Percentiles rank a stretch among this genome's conserved stretches.
phyloP scores from a whole-genome alignment of 495 filamentous ascomycete species.

The Penicillium bovifimosum region DNA sequence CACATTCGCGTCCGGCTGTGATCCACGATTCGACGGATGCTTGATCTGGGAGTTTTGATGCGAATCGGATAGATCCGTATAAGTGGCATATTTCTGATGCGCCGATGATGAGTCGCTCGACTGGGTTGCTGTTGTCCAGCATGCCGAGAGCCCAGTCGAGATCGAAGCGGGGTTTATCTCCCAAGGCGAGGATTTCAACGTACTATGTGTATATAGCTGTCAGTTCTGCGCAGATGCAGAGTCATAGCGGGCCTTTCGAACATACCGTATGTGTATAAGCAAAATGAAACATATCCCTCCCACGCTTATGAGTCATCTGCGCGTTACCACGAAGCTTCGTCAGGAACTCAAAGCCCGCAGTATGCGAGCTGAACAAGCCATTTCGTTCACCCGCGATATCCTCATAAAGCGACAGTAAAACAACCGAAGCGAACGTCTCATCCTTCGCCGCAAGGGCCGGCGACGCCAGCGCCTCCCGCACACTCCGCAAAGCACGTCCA shows the following conservation, averaged over 20 bases:
- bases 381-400: conserved; percentile 38
- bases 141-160: conserved; percentile 27
- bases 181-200: conserved; percentile 35
- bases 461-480: conserved; percentile 28
- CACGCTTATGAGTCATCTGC: conserved; percentile 28
- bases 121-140: conserved; percentile 29
- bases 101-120: conserved; percentile 33
- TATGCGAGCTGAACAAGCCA: conserved; percentile 39
- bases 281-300: conserved; percentile 40
- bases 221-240: background rate
- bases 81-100: conserved; percentile 32
- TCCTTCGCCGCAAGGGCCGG: conserved; percentile 33
- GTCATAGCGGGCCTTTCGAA: background rate
- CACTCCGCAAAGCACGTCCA: conserved; percentile 31
- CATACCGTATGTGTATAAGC: conserved; percentile 40
- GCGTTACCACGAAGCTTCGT: conserved; percentile 33
- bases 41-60: conserved; percentile 11
- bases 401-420: conserved; percentile 38
- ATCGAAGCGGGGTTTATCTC: conserved; percentile 31
- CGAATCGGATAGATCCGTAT: conserved; percentile 20
- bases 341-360: conserved; percentile 38
- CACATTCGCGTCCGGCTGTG: conserved; percentile 18
- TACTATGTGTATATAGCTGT: conserved; percentile 19
- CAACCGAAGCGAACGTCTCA: conserved; percentile 39
- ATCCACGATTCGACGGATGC: conserved; percentile 24